A percentile compares a stretch with the other conserved stretches of the same genome.
These are phyloP conservation scores for Botrytis pseudocinerea DNA, from an alignment of 2,329 filamentous ascomycete species.

Conservation along the genomic window DNA sequence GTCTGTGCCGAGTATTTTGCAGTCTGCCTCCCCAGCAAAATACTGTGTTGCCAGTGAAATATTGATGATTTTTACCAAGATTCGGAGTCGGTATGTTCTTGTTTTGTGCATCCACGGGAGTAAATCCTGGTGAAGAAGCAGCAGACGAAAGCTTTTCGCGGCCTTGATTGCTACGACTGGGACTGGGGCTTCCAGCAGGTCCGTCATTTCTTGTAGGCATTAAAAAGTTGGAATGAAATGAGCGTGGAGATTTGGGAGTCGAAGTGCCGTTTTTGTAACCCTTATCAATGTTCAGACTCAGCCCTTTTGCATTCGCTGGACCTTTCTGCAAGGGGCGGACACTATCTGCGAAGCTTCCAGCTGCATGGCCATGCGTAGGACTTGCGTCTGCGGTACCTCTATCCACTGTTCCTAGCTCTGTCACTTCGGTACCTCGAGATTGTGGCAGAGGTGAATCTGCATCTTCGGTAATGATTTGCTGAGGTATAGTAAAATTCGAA, in stretches of 20 bases:
- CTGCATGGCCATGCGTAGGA: conserved; percentile 60
- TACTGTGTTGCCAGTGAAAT: conserved; percentile 89
- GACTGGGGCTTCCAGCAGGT: conserved; percentile 49
- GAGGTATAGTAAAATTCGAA: conserved; percentile 46
- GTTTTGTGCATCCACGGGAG: conserved; percentile 47
- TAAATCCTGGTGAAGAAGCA: conserved; percentile 70
- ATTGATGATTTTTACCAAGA: conserved; percentile 78
- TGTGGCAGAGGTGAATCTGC: conserved; percentile 60
- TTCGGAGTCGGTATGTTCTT: conserved; percentile 39
- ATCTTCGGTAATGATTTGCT: conserved; percentile 45
- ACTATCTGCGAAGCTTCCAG: conserved; percentile 72
- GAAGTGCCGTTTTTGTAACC: conserved; percentile 55
- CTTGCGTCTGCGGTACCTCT: conserved; percentile 73
- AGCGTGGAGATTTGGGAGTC: conserved; percentile 68
- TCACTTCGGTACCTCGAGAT: conserved; percentile 79
- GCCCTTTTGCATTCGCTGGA: conserved; percentile 43
- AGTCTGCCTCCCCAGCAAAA: conserved; percentile 85
- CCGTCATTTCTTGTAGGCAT: conserved; percentile 58
- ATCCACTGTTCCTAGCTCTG: conserved; percentile 62
- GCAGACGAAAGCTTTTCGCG: conserved; percentile 83
- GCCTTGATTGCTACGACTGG: conserved; percentile 61
- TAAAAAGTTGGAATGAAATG: conserved; percentile 75
- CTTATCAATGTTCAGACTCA: conserved; percentile 61
- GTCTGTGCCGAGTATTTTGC: conserved; percentile 83
- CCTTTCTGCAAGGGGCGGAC: conserved; percentile 64